Evolutionary conservation across 2,329 filamentous ascomycete genomes (phyloP).

Genomic region (Drechslera avenae): DNA sequence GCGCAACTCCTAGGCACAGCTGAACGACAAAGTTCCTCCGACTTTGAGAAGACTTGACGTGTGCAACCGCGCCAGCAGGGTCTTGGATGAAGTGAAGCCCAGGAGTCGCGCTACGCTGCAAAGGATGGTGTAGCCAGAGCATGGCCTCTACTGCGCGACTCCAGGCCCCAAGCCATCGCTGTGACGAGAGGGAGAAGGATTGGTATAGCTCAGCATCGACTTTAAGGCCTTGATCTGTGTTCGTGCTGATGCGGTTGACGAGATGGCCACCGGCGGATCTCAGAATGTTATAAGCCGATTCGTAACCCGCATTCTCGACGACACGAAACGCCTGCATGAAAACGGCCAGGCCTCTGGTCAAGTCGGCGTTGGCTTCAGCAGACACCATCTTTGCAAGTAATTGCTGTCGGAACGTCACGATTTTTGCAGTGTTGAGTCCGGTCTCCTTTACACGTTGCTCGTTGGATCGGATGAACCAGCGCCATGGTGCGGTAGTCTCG

Average conservation of each 20-base stretch:
- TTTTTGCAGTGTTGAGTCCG: constrained; percentile 13
- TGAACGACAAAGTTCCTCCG: constrained; percentile 35
- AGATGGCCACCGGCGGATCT: constrained; percentile 32
- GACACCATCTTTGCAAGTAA: constrained; percentile 34
- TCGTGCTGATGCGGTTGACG: constrained; percentile 31
- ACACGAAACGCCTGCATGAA: constrained; percentile 35
- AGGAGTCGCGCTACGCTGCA: constrained; percentile 20
- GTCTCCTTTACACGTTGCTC: constrained; percentile 28
- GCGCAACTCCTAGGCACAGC: constrained; percentile 39
- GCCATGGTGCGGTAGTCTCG: constrained; percentile 32
- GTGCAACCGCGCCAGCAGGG: constrained; percentile 22
- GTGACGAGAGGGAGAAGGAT: constrained; percentile 27
- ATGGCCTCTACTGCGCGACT: constrained; percentile 31
- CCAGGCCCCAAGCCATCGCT: constrained; percentile 32
- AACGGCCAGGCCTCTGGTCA: constrained; percentile 25
- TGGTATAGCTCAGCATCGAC: constrained; percentile 28
- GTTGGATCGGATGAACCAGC: constrained; percentile 32
- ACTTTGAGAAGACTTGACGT: constrained; percentile 12
- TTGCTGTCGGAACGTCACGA: constrained; percentile 26
- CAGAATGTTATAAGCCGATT: constrained; percentile 16
- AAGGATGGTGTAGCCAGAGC: constrained; percentile 41
- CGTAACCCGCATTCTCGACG: constrained; percentile 15
- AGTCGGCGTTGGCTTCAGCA: constrained; percentile 13
- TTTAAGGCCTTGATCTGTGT: constrained; percentile 7
- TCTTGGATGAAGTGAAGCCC: constrained; percentile 35